phyloP scores from a whole-genome alignment of 768 basidiomycete genomes.

The Naganishia kalamii region DNA sequence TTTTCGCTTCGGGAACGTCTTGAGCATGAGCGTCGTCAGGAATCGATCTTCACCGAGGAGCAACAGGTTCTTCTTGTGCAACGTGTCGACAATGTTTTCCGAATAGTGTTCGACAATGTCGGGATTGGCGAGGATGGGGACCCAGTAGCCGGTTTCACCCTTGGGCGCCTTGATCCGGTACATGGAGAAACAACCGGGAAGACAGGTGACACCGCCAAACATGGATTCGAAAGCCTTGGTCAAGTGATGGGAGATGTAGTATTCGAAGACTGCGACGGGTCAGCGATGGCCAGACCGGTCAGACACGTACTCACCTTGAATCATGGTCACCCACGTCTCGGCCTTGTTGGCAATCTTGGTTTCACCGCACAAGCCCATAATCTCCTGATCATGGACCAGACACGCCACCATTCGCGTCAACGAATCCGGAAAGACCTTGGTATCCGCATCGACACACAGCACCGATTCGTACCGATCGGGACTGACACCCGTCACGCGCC shows the following conservation, averaged over 20 bases:
- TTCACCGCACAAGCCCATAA: constrained; percentile 98
- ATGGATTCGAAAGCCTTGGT: constrained; percentile 99
- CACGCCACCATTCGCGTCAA: constrained; percentile 91
- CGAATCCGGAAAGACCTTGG: constrained; percentile 98
- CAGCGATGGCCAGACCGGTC: neutral
- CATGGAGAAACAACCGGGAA: constrained; percentile 99
- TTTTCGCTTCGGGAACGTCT: constrained; percentile 99
- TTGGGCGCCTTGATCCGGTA: constrained; percentile 99
- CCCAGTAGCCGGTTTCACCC: constrained; percentile 91
- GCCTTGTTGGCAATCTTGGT: constrained; percentile 99
- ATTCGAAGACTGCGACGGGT: constrained; percentile 75
- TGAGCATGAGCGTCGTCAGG: constrained; percentile 91
- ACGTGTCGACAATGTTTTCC: constrained; percentile 96
- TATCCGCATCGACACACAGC: constrained; percentile 94
- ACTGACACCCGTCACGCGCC: constrained; percentile 89
- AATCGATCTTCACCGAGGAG: constrained; percentile 99
- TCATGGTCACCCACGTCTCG: constrained; percentile 99
- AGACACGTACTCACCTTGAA: constrained; percentile 68
- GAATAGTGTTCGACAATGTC: constrained; percentile 99
- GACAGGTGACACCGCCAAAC: constrained; percentile 98
- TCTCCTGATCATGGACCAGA: constrained; percentile 94
- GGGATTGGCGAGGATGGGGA: constrained; percentile 94
- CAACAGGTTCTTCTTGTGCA: constrained; percentile 98
- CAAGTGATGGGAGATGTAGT: constrained; percentile 98
- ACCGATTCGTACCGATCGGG: constrained; percentile 94